Evolutionary conservation across 257 asterid species (phyloP), one percentile per base, ranked within the genome.

Genomic region (Prunella vulgaris): DNA sequence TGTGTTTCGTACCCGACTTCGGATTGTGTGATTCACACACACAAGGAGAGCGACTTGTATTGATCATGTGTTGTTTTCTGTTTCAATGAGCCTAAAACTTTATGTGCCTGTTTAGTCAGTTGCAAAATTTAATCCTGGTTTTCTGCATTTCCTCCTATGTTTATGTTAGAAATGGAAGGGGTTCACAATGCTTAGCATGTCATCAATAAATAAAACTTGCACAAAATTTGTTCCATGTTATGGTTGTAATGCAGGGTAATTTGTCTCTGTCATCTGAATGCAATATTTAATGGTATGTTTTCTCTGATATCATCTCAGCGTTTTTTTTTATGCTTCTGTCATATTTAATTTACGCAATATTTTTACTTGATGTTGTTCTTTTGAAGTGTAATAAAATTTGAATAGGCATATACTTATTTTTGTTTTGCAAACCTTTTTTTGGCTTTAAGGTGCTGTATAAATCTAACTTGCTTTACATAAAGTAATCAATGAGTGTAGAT

Each of bases 1-100:
- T 92, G 96, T n/a, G 84, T 89, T 52, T 78, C 96, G 3, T 89
- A 89, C 81, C 96, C 96, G 10, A 86, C 88, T 53, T 27, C 86
- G 0, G 97, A 88, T 74, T 84, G 95, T 69, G 97, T 82, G 74
- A 88, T 90, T 67, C 92, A 86, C 82, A 84, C 93, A 46, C 96
- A 88, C 82, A 90, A 86, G 82, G 96, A 91, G 78, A 27, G 77
- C 67, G 96, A 90, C 60, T 85, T 89, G 42, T 92, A 86, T 78
- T 84, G 73, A 77, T 73, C 9, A 21, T 67, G n/a, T n/a, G n/a
- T 0, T 54, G 46, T 27, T 72, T 25, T 13, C n/a, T n/a, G n/a
- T n/a, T n/a, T n/a, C n/a, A n/a, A n/a, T 60, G 21, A 44, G 40
- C 44, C 69, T 56, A 44, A 62, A 65, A 22, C 30, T 42, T 21